Conservation (phyloP, 139 green algal genomes). For the Mesostigma viride region DNA sequence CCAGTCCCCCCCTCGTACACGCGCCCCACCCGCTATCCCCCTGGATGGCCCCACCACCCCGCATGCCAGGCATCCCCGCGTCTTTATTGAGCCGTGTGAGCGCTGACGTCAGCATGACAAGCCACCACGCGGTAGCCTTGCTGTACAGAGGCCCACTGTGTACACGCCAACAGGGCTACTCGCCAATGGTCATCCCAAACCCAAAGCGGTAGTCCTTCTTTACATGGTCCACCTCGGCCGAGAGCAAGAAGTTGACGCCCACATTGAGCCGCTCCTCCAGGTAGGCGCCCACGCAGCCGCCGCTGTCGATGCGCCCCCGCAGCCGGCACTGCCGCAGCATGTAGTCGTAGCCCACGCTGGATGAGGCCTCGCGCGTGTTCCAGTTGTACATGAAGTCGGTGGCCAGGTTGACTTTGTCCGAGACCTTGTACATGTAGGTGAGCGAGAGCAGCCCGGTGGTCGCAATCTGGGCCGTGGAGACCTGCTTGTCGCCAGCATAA, state of each 20-base stretch:
- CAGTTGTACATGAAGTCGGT: conserved; percentile 90
- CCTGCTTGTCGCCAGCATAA: conserved; percentile 47
- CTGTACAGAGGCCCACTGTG: too few relatives aligned
- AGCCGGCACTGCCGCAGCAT: conserved; percentile 65
- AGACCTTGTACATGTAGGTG: conserved; percentile 82
- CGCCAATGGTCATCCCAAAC: conserved; percentile 78
- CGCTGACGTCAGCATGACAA: too few relatives aligned
- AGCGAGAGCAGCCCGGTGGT: conserved; percentile 84
- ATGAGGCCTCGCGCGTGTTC: conserved; percentile 69
- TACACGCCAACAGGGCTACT: too few relatives aligned
- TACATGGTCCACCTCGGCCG: conserved; percentile 85
- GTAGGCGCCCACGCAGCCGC: conserved; percentile 63
- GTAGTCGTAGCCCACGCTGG: conserved; percentile 94
- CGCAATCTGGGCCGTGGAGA: conserved; percentile 48
- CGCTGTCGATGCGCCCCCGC: conserved; percentile 51
- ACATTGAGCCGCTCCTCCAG: conserved; percentile 90
- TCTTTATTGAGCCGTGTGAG: too few relatives aligned
- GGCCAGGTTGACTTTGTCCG: conserved; percentile 77
- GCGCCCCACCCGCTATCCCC: too few relatives aligned
- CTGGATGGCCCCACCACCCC: too few relatives aligned
- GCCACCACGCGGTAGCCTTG: too few relatives aligned
- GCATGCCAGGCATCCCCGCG: too few relatives aligned
- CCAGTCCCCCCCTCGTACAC: too few relatives aligned
- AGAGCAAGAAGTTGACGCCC: conserved; percentile 91
- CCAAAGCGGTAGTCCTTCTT: conserved; percentile 94